These are phyloP conservation scores for Fusarium denticulatum DNA, from an alignment of 2,329 filamentous ascomycete species.

Conservation along the genomic window DNA sequence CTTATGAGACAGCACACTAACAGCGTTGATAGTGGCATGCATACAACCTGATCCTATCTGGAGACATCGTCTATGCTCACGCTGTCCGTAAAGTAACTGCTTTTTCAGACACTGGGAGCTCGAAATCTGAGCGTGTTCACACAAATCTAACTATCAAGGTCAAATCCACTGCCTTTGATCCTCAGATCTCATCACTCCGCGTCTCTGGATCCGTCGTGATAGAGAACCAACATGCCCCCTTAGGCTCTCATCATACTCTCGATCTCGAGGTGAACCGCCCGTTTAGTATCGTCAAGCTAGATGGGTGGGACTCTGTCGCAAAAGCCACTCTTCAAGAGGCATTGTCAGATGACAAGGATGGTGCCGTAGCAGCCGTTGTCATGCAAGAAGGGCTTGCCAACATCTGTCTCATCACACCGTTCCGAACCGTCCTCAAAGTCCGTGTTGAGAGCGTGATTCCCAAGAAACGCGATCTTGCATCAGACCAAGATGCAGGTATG, in stretches of 20 bases:
- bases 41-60: conserved; percentile 67
- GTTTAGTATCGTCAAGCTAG: conserved; percentile 87
- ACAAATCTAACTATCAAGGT: conserved; percentile 67
- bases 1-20: conserved; percentile 25
- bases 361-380: conserved; percentile 87
- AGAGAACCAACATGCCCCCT: conserved; percentile 63
- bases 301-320: conserved; percentile 89
- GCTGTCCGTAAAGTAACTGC: conserved; percentile 65
- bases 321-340: conserved; percentile 81
- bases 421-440: conserved; percentile 76
- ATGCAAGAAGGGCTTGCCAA: conserved; percentile 91
- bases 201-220: conserved; percentile 64
- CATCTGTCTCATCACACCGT: conserved; percentile 83
- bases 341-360: conserved; percentile 79
- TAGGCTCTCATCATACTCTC: conserved; percentile 68
- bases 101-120: conserved; percentile 59
- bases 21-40: conserved; percentile 61
- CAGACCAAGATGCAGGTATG: conserved; percentile 76
- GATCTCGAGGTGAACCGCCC: conserved; percentile 89
- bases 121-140: conserved; percentile 64
- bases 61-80: conserved; percentile 64
- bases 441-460: conserved; percentile 72
- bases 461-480: conserved; percentile 71
- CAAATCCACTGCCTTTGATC: conserved; percentile 68
- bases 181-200: conserved; percentile 63